Evolutionary conservation across 2,329 filamentous ascomycete species (phyloP), one percentile per base, ranked within the genome.

Genomic region (Calonectria leucothoes): DNA sequence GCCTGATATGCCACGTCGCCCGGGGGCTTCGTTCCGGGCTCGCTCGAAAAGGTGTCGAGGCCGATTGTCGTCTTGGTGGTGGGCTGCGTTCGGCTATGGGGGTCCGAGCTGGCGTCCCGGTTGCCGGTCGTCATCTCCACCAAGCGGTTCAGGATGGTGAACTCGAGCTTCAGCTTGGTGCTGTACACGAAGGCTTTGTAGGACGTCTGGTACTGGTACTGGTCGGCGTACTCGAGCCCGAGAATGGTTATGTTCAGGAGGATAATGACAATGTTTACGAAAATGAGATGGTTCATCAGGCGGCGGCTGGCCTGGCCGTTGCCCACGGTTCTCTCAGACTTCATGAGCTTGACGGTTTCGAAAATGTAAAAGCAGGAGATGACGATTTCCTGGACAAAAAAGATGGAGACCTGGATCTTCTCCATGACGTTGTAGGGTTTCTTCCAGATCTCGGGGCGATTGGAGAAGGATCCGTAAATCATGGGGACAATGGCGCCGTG

Each of bases 401-500:
- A 91, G 10, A 89, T 83, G 7, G 88, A 88, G 79, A 91, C 87
- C 77, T 91, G 89, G 23, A 91, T 85, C 79, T 89, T 88, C 75
- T 91, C 90, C 83, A 89, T 82, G 66, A 88, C 81, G 15, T 85
- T 84, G 72, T 89, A 90, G 1, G 79, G 76, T 59, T 75, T 51
- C 6, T 59, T 37, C 75, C 77, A 83, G 7, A 64, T 52, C 1
- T 37, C 49, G 3, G 79, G 76, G 23, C 74, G 73, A 1, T 35
- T 74, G 0, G 83, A 83, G 75, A 89, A 89, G 0, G 88, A 84
- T 14, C 88, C 90, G 73, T 87, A 91, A 3, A 89, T 88, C 35
- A 93, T 81, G 2, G 92, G 85, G 0, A 87, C 88, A 6, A 89
- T 89, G 0, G 88, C 86, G 0, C 89, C 82, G 75, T 92, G 89